Evolutionary conservation across 345 rosid genomes (phyloP).

Genomic region (Euphorbia lathyris): DNA sequence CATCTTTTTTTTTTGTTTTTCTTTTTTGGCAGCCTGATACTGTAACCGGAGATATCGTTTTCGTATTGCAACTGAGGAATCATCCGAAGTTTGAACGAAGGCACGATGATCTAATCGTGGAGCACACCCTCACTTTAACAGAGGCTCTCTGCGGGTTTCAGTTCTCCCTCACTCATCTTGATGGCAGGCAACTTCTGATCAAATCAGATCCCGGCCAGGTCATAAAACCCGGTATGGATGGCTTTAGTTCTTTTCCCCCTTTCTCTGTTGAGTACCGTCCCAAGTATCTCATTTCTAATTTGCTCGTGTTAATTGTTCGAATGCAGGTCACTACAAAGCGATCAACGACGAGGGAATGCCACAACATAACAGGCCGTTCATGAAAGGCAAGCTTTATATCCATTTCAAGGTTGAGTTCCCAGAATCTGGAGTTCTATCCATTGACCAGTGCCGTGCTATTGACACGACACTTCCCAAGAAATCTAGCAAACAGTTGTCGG

Average conservation of each 20-base stretch:
- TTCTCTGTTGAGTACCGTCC: background rate
- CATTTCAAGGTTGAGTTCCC: slow-evolving; percentile 68
- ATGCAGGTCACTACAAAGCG: slow-evolving; percentile 59
- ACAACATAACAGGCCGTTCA: slow-evolving; percentile 58
- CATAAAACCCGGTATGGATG: slow-evolving; percentile 49
- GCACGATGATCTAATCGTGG: slow-evolving; percentile 21
- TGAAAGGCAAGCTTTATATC: slow-evolving; percentile 71
- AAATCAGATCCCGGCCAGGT: slow-evolving; percentile 63
- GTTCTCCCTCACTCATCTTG: slow-evolving; percentile 55
- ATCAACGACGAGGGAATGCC: slow-evolving; percentile 84
- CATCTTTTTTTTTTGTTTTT: background rate
- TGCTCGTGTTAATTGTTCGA: background rate
- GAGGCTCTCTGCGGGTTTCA: slow-evolving; percentile 74
- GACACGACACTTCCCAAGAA: slow-evolving; percentile 51
- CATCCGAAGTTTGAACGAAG: slow-evolving; percentile 50
- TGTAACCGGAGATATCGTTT: slow-evolving; percentile 43
- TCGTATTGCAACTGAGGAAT: slow-evolving; percentile 47
- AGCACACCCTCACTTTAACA: slow-evolving; percentile 45
- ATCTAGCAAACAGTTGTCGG: slow-evolving; percentile 43
- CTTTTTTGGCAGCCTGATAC: slow-evolving; percentile 41
- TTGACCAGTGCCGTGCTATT: slow-evolving; percentile 50
- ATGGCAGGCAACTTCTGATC: slow-evolving; percentile 60
- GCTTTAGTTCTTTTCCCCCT: background rate
- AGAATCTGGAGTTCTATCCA: slow-evolving; percentile 32
- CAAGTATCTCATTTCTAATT: background rate